Base-by-base conservation (phyloP, 768 basidiomycete genomes). In the Kwoniella sp. region DNA sequence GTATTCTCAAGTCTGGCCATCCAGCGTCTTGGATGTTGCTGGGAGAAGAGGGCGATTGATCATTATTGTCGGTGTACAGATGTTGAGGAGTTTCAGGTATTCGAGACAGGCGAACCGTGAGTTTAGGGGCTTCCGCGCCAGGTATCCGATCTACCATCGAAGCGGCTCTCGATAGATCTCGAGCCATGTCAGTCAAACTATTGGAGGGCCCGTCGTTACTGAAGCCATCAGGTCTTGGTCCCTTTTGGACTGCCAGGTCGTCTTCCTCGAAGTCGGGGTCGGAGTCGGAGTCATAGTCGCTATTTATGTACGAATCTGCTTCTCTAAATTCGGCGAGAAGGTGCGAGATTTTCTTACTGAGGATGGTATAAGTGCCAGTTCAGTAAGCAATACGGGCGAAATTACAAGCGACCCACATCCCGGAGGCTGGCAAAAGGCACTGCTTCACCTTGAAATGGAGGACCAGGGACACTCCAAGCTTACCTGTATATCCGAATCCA, bases 401-500 rank as follows among this genome's bases (percentile, higher is more conserved):
- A 33, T 33, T 6, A 13, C 33, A 13, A 33, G n/a, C n/a, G n/a
- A n/a, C n/a, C n/a, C n/a, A n/a, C n/a, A n/a, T n/a, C n/a, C n/a
- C n/a, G n/a, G n/a, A n/a, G n/a, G n/a, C n/a, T n/a, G n/a, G n/a
- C n/a, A n/a, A n/a, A n/a, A n/a, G n/a, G n/a, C n/a, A n/a, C n/a
- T n/a, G n/a, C n/a, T n/a, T n/a, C n/a, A n/a, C n/a, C n/a, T n/a
- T n/a, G n/a, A n/a, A n/a, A n/a, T n/a, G n/a, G n/a, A n/a, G n/a
- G n/a, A n/a, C n/a, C n/a, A n/a, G n/a, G n/a, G n/a, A n/a, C n/a
- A n/a, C n/a, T n/a, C n/a, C n/a, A n/a, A 33, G 13, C 88, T 74
- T 74, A 91, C 91, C 90, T 92, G 79, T 92, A 92, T 25, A 93
- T 85, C 71, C 90, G 84, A 44, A 90, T 87, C 92, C 92, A 95